Percentiles rank a stretch among this genome's conserved stretches.
Conservation (phyloP, 768 basidiomycete species). For the Neoboletus brunneissimus region DNA sequence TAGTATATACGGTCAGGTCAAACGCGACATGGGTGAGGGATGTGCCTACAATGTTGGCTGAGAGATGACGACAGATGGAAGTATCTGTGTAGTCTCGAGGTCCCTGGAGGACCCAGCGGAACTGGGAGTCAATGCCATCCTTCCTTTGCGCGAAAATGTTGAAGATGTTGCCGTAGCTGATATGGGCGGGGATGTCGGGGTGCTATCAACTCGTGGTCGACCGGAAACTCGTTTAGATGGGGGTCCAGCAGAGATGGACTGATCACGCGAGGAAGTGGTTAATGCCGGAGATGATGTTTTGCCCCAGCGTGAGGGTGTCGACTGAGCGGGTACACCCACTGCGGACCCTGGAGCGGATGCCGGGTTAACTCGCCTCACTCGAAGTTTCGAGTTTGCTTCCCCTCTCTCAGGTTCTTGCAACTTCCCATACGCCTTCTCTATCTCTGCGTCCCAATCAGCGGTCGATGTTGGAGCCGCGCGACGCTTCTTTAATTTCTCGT, state of each 20-base stretch:
- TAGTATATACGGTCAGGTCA: conserved; percentile 8
- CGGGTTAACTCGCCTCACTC: conserved; percentile 17
- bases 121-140: conserved; percentile 1
- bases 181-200: conserved; percentile 5
- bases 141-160: conserved; percentile 6
- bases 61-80: conserved; percentile 18
- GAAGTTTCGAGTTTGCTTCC: conserved; percentile 22
- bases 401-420: conserved; percentile 29
- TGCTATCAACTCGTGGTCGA: conserved; percentile 2
- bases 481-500: conserved; percentile 39
- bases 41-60: conserved; percentile 23
- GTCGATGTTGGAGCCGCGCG: conserved; percentile 9
- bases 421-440: conserved; percentile 18
- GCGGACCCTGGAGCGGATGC: conserved; percentile 10
- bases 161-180: not conserved
- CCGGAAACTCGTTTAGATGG: conserved; percentile 4
- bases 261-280: conserved; percentile 10
- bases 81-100: not conserved
- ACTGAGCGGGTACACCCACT: not conserved
- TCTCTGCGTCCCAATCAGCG: conserved; percentile 26
- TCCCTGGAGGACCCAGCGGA: conserved; percentile 16
- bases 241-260: conserved; percentile 13
- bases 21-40: not conserved
- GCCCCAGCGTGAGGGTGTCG: conserved; percentile 1
- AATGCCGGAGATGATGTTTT: conserved; percentile 16